Evolutionary conservation across 140 eudicot species (phyloP), one percentile per base, ranked within the genome.

Genomic region (Ambrosia hybrid): DNA sequence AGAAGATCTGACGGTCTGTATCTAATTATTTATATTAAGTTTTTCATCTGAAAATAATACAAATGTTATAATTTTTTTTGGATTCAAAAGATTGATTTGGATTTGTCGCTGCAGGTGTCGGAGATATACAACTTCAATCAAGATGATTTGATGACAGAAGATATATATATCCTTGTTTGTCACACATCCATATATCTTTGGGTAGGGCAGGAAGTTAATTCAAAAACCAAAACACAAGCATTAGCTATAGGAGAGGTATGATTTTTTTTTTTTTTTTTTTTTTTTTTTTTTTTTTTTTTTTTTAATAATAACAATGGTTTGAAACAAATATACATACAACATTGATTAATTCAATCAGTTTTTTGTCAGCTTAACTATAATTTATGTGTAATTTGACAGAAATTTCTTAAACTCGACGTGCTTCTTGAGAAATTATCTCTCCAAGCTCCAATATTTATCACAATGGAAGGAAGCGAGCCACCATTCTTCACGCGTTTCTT

Each of bases 131-230:
- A 88, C 76, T 91, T 91, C 69, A 52, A 68, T 68, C 97, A 91
- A 59, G 87, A 91, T 55, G 96, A 91, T 88, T 79, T 91, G 66
- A 80, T 82, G 77, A 88, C 97, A 10, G 97, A 91, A 77, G 97
- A 91, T 83, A 72, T 84, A 14, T 80, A 75, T 46, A 78, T 91
- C 21, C 81, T 91, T 33, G 85, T 86, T 72, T 82, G 90, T 77
- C 86, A 84, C 78, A 65, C 84, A 5, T 81, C 77, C 67, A 76
- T 91, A 65, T 88, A 75, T 79, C 67, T 88, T 59, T 91, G 96
- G 97, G 82, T 91, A 46, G 97, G 97, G 13, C 88, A 81, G 38
- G 81, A 79, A 26, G 86, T 80, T 71, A 73, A 82, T 33, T 52
- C 88, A 51, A 88, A 90, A 78, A 79, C 69, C 68, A 83, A 76